Evolutionary conservation across 1,284 basidiomycete species (phyloP).

Genomic region (Dichomitus squalens): DNA sequence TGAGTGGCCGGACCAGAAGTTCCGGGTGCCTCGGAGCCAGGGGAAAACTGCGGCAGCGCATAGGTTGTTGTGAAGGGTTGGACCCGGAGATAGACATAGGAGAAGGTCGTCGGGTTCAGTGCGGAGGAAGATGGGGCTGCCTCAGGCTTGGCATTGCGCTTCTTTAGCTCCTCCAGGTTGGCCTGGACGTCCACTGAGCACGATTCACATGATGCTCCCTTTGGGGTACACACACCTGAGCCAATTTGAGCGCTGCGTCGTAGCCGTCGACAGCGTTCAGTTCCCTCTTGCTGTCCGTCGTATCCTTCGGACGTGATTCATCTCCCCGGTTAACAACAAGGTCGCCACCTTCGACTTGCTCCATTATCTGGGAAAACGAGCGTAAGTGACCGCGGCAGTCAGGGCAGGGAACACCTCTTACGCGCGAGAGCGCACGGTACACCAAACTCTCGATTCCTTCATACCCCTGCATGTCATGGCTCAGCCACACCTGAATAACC

Average conservation of each 20-base stretch:
- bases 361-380: conserved; percentile 66
- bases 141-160: conserved; percentile 51
- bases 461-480: conserved; percentile 96
- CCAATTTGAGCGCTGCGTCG: conserved; percentile 79
- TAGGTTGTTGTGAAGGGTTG: conserved; percentile 81
- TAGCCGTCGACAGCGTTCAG: conserved; percentile 86
- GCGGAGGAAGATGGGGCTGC: conserved; percentile 42
- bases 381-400: conserved; percentile 12
- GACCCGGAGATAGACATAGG: conserved; percentile 91
- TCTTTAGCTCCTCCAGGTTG: conserved; percentile 77
- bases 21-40: conserved; percentile 12
- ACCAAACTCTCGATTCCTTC: conserved; percentile 96
- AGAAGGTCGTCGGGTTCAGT: conserved; percentile 82
- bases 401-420: conserved; percentile 39
- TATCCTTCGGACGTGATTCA: conserved; percentile 68
- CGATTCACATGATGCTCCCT: background rate
- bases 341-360: conserved; percentile 93
- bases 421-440: conserved; percentile 81
- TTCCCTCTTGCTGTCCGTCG: conserved; percentile 55
- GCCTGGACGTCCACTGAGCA: conserved; percentile 49
- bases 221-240: conserved; percentile 54
- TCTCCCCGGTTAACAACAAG: conserved; percentile 87
- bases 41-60: conserved; percentile 38
- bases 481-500: conserved; percentile 93
- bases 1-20: conserved; percentile 32